Conservation (phyloP, 225 moss, liverwort and hornwort species). For the Pleurozium schreberi region DNA sequence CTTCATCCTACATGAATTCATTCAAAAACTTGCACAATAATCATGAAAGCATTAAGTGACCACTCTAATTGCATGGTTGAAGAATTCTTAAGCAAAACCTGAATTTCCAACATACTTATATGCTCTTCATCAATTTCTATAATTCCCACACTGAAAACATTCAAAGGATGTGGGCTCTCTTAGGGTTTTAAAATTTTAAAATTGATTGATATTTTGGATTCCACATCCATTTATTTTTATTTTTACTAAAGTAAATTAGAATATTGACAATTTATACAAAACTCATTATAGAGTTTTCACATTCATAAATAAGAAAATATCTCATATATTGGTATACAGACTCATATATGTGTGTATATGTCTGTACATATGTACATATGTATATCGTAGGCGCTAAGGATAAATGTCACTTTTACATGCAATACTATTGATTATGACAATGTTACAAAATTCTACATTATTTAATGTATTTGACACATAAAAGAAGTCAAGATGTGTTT, state of each 20-base stretch:
- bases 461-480: background rate
- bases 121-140: background rate
- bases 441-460: too few species aligned
- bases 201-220: too few species aligned
- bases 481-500: background rate
- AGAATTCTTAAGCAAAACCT: background rate
- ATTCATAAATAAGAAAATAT: background rate
- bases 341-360: too few species aligned
- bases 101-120: background rate
- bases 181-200: background rate
- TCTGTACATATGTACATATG: background rate
- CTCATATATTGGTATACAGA: too few species aligned
- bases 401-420: background rate
- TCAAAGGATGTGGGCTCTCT: background rate
- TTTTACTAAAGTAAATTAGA: too few species aligned
- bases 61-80: accelerated
- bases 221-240: background rate
- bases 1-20: background rate
- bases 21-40: background rate
- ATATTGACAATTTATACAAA: background rate
- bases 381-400: background rate
- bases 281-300: background rate
- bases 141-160: too few species aligned
- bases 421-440: background rate
- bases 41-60: background rate